These are phyloP conservation scores for Russula sp. DNA, from an alignment of 768 basidiomycete species.

Conservation along the genomic window DNA sequence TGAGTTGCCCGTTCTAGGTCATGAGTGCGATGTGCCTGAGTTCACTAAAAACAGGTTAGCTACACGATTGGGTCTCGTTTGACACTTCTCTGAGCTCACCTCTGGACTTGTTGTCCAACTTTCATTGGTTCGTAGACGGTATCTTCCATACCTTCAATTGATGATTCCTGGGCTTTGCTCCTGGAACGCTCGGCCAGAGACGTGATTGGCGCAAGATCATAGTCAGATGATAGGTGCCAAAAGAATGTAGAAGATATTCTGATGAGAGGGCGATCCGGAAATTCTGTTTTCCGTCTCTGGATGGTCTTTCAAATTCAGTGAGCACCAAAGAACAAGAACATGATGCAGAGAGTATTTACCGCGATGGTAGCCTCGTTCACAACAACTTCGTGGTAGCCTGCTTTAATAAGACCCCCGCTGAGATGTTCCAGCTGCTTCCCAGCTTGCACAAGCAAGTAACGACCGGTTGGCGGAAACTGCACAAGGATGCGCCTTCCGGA, in stretches of 20 bases:
- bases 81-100: constrained; percentile 38
- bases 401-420: constrained; percentile 78
- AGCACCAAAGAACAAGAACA: background rate
- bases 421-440: constrained; percentile 94
- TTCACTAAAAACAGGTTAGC: constrained; percentile 44
- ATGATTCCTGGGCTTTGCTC: constrained; percentile 33
- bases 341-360: constrained; percentile 33
- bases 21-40: constrained; percentile 76
- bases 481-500: constrained; percentile 87
- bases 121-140: constrained; percentile 64
- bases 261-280: constrained; percentile 76
- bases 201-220: constrained; percentile 63
- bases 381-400: constrained; percentile 93
- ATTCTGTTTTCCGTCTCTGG: constrained; percentile 47
- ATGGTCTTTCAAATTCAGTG: constrained; percentile 44
- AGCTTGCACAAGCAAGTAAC: constrained; percentile 86
- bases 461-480: constrained; percentile 72
- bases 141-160: constrained; percentile 37
- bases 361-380: constrained; percentile 75
- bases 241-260: constrained; percentile 98
- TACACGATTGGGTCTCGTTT: background rate
- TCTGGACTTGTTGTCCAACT: constrained; percentile 85
- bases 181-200: constrained; percentile 45
- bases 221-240: constrained; percentile 88
- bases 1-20: constrained; percentile 38